Evolutionary conservation across 495 filamentous ascomycete species (phyloP).

Genomic region (Penicillium coprophilum): DNA sequence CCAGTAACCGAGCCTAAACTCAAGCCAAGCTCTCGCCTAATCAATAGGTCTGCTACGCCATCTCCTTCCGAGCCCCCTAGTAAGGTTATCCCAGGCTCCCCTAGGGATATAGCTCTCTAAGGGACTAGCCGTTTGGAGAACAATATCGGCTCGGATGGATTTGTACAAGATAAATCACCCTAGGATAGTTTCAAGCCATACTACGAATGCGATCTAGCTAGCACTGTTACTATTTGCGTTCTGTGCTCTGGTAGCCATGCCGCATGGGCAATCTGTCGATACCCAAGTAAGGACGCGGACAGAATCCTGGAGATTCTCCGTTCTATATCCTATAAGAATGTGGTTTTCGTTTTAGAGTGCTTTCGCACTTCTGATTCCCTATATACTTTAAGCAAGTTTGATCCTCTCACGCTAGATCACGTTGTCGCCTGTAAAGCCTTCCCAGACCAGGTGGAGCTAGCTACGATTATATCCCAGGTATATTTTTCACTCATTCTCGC

Average conservation of each 20-base stretch:
- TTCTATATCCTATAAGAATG: slow-evolving; percentile 13
- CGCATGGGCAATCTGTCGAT: slow-evolving; percentile 14
- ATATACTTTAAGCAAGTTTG: slow-evolving; percentile 17
- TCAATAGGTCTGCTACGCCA: too few species aligned
- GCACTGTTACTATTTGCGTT: slow-evolving; percentile 16
- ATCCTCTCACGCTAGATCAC: slow-evolving; percentile 19
- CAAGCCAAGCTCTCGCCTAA: too few species aligned
- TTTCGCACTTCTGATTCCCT: slow-evolving; percentile 14
- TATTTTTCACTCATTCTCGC: too few species aligned
- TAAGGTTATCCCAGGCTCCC: slow-evolving; percentile 5
- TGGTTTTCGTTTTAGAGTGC: slow-evolving; percentile 10
- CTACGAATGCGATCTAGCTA: slow-evolving; percentile 24
- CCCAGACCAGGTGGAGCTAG: slow-evolving; percentile 16
- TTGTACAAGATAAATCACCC: slow-evolving; percentile 12
- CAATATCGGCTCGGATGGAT: slow-evolving; percentile 1
- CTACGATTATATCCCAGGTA: slow-evolving; percentile 23
- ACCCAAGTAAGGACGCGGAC: slow-evolving; percentile 9
- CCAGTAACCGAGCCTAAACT: too few species aligned
- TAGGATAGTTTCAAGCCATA: slow-evolving; percentile 17
- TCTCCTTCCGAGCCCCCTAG: too few species aligned
- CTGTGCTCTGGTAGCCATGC: slow-evolving; percentile 2
- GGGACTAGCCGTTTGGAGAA: too few species aligned
- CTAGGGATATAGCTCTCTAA: slow-evolving; percentile 11
- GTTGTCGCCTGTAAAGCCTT: slow-evolving; percentile 21
- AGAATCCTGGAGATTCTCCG: slow-evolving; percentile 12